phyloP scores from a whole-genome alignment of 139 green algal species.

The Choricystis sp. region DNA sequence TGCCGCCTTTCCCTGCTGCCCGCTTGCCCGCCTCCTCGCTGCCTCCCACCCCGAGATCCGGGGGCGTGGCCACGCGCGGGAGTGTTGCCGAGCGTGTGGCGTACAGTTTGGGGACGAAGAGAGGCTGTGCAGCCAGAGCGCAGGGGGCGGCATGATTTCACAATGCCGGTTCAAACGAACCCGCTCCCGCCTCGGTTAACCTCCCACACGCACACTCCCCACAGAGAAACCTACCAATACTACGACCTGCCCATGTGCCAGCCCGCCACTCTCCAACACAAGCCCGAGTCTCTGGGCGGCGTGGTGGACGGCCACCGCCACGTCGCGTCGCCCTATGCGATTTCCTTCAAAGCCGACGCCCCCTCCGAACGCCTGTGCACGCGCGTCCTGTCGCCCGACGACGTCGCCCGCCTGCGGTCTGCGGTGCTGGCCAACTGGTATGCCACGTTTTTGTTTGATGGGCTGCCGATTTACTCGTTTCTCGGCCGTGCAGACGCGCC shows the following conservation, averaged over 20 bases:
- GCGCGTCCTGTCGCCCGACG: neutral
- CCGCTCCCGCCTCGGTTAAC: too few relatives aligned
- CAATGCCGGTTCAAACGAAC: too few relatives aligned
- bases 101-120: too few relatives aligned
- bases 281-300: constrained; percentile 70
- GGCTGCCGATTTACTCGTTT: constrained; percentile 95
- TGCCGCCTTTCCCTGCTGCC: too few relatives aligned
- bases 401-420: constrained; percentile 49
- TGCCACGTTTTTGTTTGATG: constrained; percentile 77
- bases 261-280: constrained; percentile 58
- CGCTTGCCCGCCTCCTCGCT: too few relatives aligned
- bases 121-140: too few relatives aligned
- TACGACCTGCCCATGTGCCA: constrained; percentile 90
- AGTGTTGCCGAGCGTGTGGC: too few relatives aligned
- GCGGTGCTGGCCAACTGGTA: constrained; percentile 46
- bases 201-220: too few relatives aligned
- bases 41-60: too few relatives aligned
- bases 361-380: constrained; percentile 5
- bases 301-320: constrained; percentile 55
- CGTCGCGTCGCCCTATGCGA: constrained; percentile 69
- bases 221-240: constrained; percentile 90
- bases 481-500: constrained; percentile 72
- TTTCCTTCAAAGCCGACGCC: constrained; percentile 41
- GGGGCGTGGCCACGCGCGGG: too few relatives aligned
- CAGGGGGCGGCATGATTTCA: too few relatives aligned